Evolutionary conservation across 495 filamentous ascomycete genomes (phyloP).

Genomic region (Aspergillus sparsus): DNA sequence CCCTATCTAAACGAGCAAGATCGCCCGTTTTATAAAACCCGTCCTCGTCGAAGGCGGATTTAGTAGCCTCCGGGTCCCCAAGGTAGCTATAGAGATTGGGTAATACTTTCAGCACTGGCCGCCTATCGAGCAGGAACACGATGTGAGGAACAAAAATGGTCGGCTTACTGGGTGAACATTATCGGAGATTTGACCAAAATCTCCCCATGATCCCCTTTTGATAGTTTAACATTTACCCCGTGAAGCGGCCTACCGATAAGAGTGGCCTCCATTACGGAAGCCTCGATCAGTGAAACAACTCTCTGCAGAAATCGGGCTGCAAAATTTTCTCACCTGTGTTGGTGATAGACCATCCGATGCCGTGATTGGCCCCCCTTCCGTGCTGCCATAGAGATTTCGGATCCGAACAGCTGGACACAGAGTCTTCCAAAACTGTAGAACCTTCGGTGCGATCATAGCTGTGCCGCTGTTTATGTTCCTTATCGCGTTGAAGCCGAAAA

Average conservation of each 20-base stretch:
- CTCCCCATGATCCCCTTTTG: not conserved
- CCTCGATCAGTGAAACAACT: not conserved
- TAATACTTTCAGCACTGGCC: not conserved
- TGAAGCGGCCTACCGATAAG: not conserved
- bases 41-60: constrained; percentile 15
- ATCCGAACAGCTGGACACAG: not conserved
- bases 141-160: not conserved
- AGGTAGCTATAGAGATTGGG: constrained; percentile 15
- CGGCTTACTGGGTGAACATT: constrained; percentile 1
- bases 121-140: not conserved
- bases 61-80: constrained; percentile 11
- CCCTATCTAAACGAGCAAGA: constrained; percentile 10
- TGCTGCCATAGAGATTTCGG: not conserved
- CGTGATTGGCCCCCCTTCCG: not conserved
- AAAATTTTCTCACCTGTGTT: not conserved
- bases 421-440: constrained; percentile 2
- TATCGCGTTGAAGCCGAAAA: not conserved
- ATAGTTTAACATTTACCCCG: not conserved
- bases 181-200: constrained; percentile 1
- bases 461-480: not conserved
- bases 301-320: not conserved
- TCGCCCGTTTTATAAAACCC: constrained; percentile 21
- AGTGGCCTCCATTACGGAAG: not conserved
- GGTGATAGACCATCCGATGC: not conserved
- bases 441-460: not conserved